A percentile compares a stretch with the other conserved stretches of the same genome.
phyloP scores from a whole-genome alignment of 352 stramenopile species.

The Globisporangium ultimum region DNA sequence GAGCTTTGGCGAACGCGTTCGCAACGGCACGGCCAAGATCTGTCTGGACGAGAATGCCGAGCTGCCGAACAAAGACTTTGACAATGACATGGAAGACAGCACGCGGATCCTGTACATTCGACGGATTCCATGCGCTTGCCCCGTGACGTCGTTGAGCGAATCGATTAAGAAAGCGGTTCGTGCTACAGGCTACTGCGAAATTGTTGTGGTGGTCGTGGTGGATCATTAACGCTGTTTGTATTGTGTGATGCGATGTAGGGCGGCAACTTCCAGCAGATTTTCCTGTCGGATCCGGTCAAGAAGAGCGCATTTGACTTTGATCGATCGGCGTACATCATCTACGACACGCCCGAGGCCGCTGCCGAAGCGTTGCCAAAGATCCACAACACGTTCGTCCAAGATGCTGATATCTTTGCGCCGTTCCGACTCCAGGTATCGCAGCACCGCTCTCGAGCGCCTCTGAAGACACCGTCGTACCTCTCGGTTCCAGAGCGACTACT shows the following conservation, averaged over 20 bases:
- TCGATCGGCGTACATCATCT: slow-evolving; percentile 83
- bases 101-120: slow-evolving; percentile 76
- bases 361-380: slow-evolving; percentile 79
- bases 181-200: background rate
- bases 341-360: slow-evolving; percentile 63
- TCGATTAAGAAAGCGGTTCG: slow-evolving; percentile 80
- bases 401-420: slow-evolving; percentile 65
- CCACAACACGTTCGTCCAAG: slow-evolving; percentile 84
- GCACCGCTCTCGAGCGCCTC: slow-evolving; percentile 64
- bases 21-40: slow-evolving; percentile 45
- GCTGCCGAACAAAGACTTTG: slow-evolving; percentile 44
- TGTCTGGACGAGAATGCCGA: slow-evolving; percentile 62
- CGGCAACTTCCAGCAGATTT: slow-evolving; percentile 69
- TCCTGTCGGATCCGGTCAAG: slow-evolving; percentile 81
- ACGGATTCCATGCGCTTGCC: slow-evolving; percentile 77
- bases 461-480: slow-evolving; percentile 83
- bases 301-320: slow-evolving; percentile 87
- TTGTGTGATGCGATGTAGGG: slow-evolving; percentile 30
- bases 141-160: slow-evolving; percentile 62
- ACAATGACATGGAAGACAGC: slow-evolving; percentile 79
- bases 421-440: slow-evolving; percentile 81
- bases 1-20: slow-evolving; percentile 64
- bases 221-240: background rate
- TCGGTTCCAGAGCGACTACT: slow-evolving; percentile 61
- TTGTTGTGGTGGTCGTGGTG: background rate